Base-by-base conservation (phyloP, 331 rosid genomes). In the Dryas integrifolia region DNA sequence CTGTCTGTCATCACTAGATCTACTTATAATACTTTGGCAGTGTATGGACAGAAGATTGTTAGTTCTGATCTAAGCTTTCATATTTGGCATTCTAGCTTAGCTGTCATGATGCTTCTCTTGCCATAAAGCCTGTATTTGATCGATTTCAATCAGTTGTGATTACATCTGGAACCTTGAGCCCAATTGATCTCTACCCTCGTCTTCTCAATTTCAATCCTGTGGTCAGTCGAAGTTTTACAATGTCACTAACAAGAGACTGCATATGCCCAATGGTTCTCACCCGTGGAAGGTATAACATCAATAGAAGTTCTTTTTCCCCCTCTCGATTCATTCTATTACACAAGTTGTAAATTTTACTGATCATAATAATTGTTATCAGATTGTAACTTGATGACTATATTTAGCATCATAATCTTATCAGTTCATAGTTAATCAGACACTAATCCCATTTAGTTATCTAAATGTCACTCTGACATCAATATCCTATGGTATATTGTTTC, bases 241-340 rank as follows among this genome's bases (percentile, higher is more conserved):
- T 94, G 96, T 94, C 98, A 71, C 80, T 94, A 75, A 94, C 98
- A 74, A 88, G 98, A 82, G 98, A 91, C 68, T 94, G 96, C 87
- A 94, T 94, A 73, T 91, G 98, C 74, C 98, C 98, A 18, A 94
- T 94, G 98, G 98, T 94, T 77, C 98, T 94, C 76, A 91, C 98
- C 38, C 92, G 98, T 48, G 97, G 97, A 75, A 89, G 98, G 98
- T 94, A 87, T 71, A 47, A 48, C 53, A 40, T 76, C 67, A 26
- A 40, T 50, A 58, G 52, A 64, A 53, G 26, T 53, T 70, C 60
- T 5, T 58, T 26, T 70, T 66, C 2, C 69, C 57, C 35, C 24
- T 64, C 48, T 55, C 6, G 3, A 26, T 40, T 12, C 3, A 4
- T 67, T 67, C 5, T 73, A 16, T 24, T 56, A n/a, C 18, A 35